phyloP scores from a whole-genome alignment of 2,329 filamentous ascomycete species.

The Aplosporella prunicola region DNA sequence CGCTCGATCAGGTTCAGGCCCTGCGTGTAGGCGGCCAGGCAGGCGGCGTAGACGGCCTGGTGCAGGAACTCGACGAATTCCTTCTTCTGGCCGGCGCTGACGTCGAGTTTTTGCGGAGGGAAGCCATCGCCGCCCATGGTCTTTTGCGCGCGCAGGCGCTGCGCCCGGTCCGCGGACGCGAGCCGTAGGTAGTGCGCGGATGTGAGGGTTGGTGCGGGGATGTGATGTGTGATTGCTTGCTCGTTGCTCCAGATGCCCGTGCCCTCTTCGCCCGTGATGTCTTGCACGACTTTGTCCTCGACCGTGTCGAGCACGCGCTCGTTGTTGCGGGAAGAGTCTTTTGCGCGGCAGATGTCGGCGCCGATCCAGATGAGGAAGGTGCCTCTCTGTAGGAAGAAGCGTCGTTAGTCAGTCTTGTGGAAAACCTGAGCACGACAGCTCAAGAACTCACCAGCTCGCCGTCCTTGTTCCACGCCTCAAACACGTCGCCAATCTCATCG shows the following conservation, averaged over 20 bases:
- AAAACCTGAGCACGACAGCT: too few relatives aligned
- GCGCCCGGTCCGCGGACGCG: slow-evolving; percentile 51
- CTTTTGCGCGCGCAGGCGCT: slow-evolving; percentile 44
- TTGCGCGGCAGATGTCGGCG: slow-evolving; percentile 49
- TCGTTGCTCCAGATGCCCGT: slow-evolving; percentile 58
- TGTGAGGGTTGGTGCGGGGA: slow-evolving; percentile 56
- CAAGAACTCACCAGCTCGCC: slow-evolving; percentile 43
- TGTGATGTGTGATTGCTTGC: slow-evolving; percentile 52
- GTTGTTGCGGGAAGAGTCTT: slow-evolving; percentile 27
- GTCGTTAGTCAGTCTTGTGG: background rate
- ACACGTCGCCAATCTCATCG: slow-evolving; percentile 51
- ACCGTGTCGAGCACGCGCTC: slow-evolving; percentile 51
- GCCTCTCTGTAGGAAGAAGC: slow-evolving; percentile 29
- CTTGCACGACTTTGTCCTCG: slow-evolving; percentile 63
- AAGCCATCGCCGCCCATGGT: slow-evolving; percentile 33
- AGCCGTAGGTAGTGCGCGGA: slow-evolving; percentile 54
- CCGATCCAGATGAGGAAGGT: slow-evolving; percentile 57
- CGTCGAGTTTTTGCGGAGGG: slow-evolving; percentile 28
- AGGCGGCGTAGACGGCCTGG: slow-evolving; percentile 52
- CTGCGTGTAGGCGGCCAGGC: slow-evolving; percentile 54
- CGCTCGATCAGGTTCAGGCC: slow-evolving; percentile 55
- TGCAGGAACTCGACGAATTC: slow-evolving; percentile 49
- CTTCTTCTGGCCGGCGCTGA: slow-evolving; percentile 21
- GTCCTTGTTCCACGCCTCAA: slow-evolving; percentile 50
- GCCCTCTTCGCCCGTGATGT: slow-evolving; percentile 56